A percentile compares a stretch with the other conserved stretches of the same genome.
Evolutionary conservation across 306 rosid genomes (phyloP).

Genomic region (Neltuma alba): DNA sequence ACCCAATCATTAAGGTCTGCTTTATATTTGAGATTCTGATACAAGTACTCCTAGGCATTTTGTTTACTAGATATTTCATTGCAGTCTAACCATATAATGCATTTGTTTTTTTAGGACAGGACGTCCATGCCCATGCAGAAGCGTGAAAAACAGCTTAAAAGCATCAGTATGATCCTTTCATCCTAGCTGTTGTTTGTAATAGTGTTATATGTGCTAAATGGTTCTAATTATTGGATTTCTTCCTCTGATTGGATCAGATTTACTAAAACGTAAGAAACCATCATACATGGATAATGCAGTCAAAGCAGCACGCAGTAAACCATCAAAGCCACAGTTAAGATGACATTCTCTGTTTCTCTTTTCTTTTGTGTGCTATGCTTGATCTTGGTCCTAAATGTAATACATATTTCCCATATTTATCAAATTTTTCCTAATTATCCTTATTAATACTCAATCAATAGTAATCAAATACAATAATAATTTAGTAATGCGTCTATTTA

Average conservation of each 20-base stretch:
- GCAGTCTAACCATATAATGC: constrained; percentile 29
- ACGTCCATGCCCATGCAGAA: constrained; percentile 69
- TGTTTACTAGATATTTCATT: constrained; percentile 4
- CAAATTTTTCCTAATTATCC: no score
- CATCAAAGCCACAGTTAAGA: constrained; percentile 88
- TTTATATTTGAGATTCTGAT: constrained; percentile 35
- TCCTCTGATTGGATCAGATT: constrained; percentile 55
- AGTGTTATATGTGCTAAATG: constrained; percentile 18
- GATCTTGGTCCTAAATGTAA: no score
- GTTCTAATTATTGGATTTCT: constrained; percentile 33
- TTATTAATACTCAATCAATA: no score
- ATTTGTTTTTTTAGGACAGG: constrained; percentile 67
- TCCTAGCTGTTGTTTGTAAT: constrained; percentile 22
- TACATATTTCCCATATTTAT: no score
- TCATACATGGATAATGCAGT: constrained; percentile 67
- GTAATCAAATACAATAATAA: no score
- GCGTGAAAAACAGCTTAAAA: constrained; percentile 95
- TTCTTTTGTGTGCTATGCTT: constrained; percentile 13
- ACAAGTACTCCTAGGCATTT: constrained; percentile 17
- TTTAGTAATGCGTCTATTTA: no score
- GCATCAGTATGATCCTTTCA: constrained; percentile 63
- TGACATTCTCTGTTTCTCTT: constrained; percentile 12
- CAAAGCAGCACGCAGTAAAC: constrained; percentile 78
- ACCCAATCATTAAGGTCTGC: constrained; percentile 88
- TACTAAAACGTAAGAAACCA: constrained; percentile 85